phyloP scores from a whole-genome alignment of 208 protist genomes.

The Leishmania mexicana region DNA sequence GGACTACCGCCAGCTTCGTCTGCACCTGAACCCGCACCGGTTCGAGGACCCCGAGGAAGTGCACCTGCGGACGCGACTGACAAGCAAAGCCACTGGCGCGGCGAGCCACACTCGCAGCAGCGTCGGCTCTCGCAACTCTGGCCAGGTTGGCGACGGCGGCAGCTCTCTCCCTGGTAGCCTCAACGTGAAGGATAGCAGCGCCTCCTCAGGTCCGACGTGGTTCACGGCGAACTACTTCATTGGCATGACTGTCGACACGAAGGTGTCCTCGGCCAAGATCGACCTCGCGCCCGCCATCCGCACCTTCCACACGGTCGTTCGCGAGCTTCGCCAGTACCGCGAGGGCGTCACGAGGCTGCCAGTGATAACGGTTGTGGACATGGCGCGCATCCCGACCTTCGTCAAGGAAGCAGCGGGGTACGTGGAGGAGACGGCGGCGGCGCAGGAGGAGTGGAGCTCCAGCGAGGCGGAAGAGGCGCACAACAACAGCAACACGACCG shows the following conservation, averaged over 20 bases:
- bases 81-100: conserved; percentile 17
- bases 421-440: conserved; percentile 25
- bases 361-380: conserved; percentile 63
- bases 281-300: conserved; percentile 71
- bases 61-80: conserved; percentile 41
- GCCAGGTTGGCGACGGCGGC: conserved; percentile 9
- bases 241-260: conserved; percentile 78
- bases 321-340: conserved; percentile 71
- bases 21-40: conserved; percentile 76
- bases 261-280: conserved; percentile 51
- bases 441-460: background rate
- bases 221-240: conserved; percentile 86
- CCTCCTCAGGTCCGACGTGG: conserved; percentile 6
- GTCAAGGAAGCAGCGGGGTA: conserved; percentile 75
- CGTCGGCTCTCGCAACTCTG: conserved; percentile 20
- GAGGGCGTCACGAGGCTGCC: conserved; percentile 79
- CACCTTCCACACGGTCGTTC: conserved; percentile 68
- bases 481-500: conserved; percentile 1
- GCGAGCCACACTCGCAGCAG: conserved; percentile 20
- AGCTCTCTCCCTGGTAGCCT: conserved; percentile 8
- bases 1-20: conserved; percentile 65
- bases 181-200: conserved; percentile 9
- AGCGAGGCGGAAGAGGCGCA: background rate
- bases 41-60: conserved; percentile 86
- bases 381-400: conserved; percentile 67